Conservation (phyloP, 1,284 basidiomycete species). For the Takashimella koratensis region DNA sequence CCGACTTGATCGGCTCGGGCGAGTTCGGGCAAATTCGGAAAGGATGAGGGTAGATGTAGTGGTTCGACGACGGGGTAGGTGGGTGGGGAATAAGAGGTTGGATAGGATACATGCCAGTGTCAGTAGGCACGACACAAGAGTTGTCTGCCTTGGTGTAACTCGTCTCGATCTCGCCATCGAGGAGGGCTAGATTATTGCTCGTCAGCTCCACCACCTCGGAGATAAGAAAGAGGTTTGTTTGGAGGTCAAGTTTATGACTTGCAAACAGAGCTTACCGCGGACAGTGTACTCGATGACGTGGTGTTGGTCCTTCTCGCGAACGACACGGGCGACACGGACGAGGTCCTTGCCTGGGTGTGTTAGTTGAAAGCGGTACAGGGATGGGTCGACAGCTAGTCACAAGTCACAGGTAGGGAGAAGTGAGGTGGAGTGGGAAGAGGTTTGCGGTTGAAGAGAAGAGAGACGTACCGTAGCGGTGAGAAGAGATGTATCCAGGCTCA, state of each 20-base stretch:
- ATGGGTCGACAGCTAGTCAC: neutral
- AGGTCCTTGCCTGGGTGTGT: slow-evolving; percentile 67
- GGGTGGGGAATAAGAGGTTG: slow-evolving; percentile 24
- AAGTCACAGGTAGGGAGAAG: neutral
- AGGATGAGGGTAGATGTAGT: too few relatives aligned
- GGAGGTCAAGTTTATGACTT: neutral
- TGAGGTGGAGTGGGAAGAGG: neutral
- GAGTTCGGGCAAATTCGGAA: too few relatives aligned
- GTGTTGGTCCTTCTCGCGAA: slow-evolving; percentile 58
- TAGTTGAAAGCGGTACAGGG: neutral
- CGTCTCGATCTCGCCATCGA: slow-evolving; percentile 73
- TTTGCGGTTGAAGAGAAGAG: neutral
- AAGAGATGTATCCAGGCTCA: slow-evolving; percentile 36
- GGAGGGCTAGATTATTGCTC: slow-evolving; percentile 51
- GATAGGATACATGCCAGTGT: slow-evolving; percentile 62
- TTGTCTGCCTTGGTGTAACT: slow-evolving; percentile 83
- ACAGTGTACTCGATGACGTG: slow-evolving; percentile 45
- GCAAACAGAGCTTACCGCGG: slow-evolving; percentile 54
- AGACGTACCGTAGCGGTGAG: slow-evolving; percentile 38
- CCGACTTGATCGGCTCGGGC: too few relatives aligned
- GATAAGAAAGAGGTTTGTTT: slow-evolving; percentile 1
- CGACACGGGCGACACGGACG: slow-evolving; percentile 75
- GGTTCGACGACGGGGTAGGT: too few relatives aligned
- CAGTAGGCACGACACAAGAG: slow-evolving; percentile 76
- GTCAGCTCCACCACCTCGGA: neutral